A percentile compares a stretch with the other conserved stretches of the same genome.
Conservation (phyloP, 306 rosid genomes). For the Cicer chorassanicum region DNA sequence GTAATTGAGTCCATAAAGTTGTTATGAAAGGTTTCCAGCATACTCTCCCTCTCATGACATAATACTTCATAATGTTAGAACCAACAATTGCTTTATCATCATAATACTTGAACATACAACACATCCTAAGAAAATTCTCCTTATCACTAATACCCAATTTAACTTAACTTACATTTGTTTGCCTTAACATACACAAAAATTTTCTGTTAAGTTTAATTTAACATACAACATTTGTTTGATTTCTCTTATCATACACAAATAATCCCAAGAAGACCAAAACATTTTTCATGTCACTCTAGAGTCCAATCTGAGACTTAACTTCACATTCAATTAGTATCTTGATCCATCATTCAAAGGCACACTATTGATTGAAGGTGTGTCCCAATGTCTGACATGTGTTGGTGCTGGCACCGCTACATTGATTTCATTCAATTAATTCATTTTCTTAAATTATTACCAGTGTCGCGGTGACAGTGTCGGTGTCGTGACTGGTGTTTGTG, state of each 20-base stretch:
- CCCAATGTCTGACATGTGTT: too few species aligned
- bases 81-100: background rate
- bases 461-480: background rate
- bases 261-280: background rate
- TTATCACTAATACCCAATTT: constrained; percentile 11
- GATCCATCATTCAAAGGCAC: constrained; percentile 6
- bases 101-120: background rate
- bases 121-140: background rate
- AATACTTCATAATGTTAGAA: background rate
- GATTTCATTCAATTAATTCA: too few species aligned
- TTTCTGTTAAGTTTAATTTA: too few species aligned
- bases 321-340: background rate
- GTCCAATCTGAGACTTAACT: constrained; percentile 6
- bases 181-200: too few species aligned
- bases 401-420: background rate
- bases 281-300: constrained; percentile 11
- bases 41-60: background rate
- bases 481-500: too few species aligned
- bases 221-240: background rate
- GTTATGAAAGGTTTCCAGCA: background rate
- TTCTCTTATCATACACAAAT: background rate
- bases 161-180: background rate
- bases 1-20: constrained; percentile 5
- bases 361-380: too few species aligned
- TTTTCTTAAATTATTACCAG: background rate